phyloP scores from a whole-genome alignment of 2,329 filamentous ascomycete species.

The Talaromyces atroroseus region DNA sequence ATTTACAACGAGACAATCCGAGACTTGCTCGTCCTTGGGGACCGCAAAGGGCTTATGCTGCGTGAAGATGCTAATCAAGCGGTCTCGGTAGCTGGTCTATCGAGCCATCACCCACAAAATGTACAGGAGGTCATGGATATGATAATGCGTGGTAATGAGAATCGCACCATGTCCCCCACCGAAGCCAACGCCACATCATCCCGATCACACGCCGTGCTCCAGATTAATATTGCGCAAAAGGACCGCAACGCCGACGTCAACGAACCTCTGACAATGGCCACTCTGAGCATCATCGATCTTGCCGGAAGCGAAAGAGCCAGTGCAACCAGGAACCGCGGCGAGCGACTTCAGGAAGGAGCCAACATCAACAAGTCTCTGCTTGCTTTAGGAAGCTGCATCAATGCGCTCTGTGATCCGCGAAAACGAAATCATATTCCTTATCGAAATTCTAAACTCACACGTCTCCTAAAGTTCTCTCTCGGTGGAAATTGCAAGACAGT shows the following conservation, averaged over 20 bases:
- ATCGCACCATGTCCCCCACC: conserved; percentile 91
- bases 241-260: conserved; percentile 88
- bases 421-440: conserved; percentile 95
- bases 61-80: conserved; percentile 91
- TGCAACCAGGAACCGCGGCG: conserved; percentile 92
- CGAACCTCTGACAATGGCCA: conserved; percentile 97
- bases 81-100: conserved; percentile 84
- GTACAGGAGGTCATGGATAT: conserved; percentile 99
- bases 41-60: conserved; percentile 79
- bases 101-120: conserved; percentile 83
- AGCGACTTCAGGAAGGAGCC: conserved; percentile 83
- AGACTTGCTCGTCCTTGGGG: conserved; percentile 81
- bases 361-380: conserved; percentile 99
- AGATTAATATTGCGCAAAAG: conserved; percentile 93
- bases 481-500: conserved; percentile 98
- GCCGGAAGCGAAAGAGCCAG: conserved; percentile 94
- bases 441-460: conserved; percentile 93
- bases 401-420: conserved; percentile 87
- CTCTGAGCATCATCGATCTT: conserved; percentile 94
- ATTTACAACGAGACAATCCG: conserved; percentile 99
- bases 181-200: conserved; percentile 97
- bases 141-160: conserved; percentile 91
- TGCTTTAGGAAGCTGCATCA: conserved; percentile 94
- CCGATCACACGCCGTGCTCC: conserved; percentile 90
- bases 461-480: conserved; percentile 91